Conservation (phyloP, 352 stramenopile genomes). For the Phytophthora tentaculata region DNA sequence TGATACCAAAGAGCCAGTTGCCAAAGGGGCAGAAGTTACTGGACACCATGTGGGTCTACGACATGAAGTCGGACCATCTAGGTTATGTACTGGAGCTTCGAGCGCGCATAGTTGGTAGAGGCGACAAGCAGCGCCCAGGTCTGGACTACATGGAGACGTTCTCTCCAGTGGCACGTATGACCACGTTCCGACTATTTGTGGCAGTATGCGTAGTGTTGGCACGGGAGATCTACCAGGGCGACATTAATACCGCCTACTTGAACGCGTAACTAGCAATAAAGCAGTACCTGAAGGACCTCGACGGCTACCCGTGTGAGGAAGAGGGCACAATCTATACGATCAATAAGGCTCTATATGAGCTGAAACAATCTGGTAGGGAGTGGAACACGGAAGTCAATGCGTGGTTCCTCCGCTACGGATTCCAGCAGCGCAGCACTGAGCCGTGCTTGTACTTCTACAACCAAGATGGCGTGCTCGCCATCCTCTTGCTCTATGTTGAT, state of each 20-base stretch:
- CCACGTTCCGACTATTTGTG: neutral
- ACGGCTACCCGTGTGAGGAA: no score
- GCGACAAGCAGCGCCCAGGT: slow-evolving; percentile 13
- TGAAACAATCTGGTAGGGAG: no score
- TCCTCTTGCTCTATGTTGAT: no score
- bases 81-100: slow-evolving; percentile 10
- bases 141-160: slow-evolving; percentile 12
- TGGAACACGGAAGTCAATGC: no score
- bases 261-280: neutral
- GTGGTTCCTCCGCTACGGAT: no score
- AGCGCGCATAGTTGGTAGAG: slow-evolving; percentile 11
- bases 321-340: no score
- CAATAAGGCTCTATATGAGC: no score
- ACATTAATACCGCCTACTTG: neutral
- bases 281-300: no score
- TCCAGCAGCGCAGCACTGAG: no score
- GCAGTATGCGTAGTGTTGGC: neutral
- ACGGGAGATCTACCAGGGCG: neutral
- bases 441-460: no score
- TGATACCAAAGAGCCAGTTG: neutral
- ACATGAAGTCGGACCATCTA: slow-evolving; percentile 10
- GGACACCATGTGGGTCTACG: slow-evolving; percentile 21
- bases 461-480: no score
- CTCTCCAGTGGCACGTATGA: slow-evolving; percentile 6
- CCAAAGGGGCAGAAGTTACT: neutral